Evolutionary conservation across 108 stramenopile species (phyloP).

Genomic region (Nitzschia sp.): DNA sequence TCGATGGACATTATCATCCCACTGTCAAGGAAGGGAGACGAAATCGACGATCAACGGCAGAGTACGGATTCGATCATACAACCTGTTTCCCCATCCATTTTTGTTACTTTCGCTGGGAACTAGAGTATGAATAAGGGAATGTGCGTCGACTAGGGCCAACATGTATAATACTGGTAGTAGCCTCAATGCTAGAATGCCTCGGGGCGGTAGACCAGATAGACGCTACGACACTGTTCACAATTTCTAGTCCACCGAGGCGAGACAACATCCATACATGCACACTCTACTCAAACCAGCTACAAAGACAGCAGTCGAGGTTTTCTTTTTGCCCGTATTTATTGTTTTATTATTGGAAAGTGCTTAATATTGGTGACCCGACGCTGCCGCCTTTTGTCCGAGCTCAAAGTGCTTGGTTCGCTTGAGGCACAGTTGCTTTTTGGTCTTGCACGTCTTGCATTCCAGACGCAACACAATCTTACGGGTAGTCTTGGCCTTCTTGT

Average conservation of each 20-base stretch:
- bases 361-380: conserved; percentile 97
- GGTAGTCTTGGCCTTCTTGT: conserved; percentile 99
- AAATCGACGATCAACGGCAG: too few relatives aligned
- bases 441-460: conserved; percentile 99
- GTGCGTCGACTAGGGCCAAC: not conserved
- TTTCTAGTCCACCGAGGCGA: too few relatives aligned
- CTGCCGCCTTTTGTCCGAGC: conserved; percentile 98
- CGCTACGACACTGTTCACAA: too few relatives aligned
- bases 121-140: too few relatives aligned
- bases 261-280: not conserved
- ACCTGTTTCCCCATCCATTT: not conserved
- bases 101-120: not conserved
- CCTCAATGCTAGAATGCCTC: too few relatives aligned
- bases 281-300: not conserved
- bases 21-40: too few relatives aligned
- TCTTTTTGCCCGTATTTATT: not conserved
- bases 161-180: too few relatives aligned
- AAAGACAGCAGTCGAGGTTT: not conserved
- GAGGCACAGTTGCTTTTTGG: conserved; percentile 97
- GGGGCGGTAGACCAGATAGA: too few relatives aligned
- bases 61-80: conserved; percentile 1
- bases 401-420: conserved; percentile 99
- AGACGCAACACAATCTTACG: conserved; percentile 98
- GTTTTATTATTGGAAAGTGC: conserved; percentile 14
- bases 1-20: conserved; percentile 20